Evolutionary conservation across 192 early-diverging fungal genomes (phyloP).

Genomic region (Umbelopsis isabellina): DNA sequence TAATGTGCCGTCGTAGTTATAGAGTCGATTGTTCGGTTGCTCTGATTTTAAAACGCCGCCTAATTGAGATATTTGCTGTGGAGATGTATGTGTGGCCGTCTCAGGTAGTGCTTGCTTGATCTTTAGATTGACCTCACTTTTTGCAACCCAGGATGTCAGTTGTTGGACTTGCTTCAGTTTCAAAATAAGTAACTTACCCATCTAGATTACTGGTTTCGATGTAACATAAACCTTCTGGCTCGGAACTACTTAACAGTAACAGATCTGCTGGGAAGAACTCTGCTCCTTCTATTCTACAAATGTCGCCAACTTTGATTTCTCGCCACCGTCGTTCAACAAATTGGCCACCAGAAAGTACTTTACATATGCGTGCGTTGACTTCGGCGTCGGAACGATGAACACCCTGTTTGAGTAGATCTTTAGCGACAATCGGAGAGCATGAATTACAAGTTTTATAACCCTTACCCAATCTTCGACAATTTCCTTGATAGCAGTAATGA

Average conservation of each 20-base stretch:
- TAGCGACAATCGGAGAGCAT: background rate
- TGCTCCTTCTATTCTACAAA: slow-evolving; percentile 85
- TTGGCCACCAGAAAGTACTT: slow-evolving; percentile 57
- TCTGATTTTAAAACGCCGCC: slow-evolving; percentile 87
- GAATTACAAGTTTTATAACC: background rate
- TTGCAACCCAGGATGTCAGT: background rate
- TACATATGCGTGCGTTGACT: slow-evolving; percentile 67
- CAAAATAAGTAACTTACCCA: slow-evolving; percentile 56
- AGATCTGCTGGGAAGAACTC: slow-evolving; percentile 94
- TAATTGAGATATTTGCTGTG: slow-evolving; percentile 64
- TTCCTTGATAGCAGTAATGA: slow-evolving; percentile 93
- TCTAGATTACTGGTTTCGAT: slow-evolving; percentile 98
- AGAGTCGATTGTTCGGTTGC: slow-evolving; percentile 94
- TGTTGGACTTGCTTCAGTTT: too few relatives aligned
- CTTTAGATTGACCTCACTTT: slow-evolving; percentile 95
- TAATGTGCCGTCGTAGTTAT: slow-evolving; percentile 89
- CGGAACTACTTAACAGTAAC: slow-evolving; percentile 85
- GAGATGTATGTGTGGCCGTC: slow-evolving; percentile 74
- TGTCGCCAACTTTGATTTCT: slow-evolving; percentile 88
- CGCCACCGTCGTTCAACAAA: slow-evolving; percentile 85
- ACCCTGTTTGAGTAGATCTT: slow-evolving; percentile 21
- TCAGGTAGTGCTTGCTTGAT: slow-evolving; percentile 93
- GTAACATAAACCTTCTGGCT: slow-evolving; percentile 96
- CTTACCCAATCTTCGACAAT: slow-evolving; percentile 84
- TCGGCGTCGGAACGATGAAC: slow-evolving; percentile 74